phyloP scores from a whole-genome alignment of 2,329 filamentous ascomycete genomes.

The Cladophialophora bantiana region DNA sequence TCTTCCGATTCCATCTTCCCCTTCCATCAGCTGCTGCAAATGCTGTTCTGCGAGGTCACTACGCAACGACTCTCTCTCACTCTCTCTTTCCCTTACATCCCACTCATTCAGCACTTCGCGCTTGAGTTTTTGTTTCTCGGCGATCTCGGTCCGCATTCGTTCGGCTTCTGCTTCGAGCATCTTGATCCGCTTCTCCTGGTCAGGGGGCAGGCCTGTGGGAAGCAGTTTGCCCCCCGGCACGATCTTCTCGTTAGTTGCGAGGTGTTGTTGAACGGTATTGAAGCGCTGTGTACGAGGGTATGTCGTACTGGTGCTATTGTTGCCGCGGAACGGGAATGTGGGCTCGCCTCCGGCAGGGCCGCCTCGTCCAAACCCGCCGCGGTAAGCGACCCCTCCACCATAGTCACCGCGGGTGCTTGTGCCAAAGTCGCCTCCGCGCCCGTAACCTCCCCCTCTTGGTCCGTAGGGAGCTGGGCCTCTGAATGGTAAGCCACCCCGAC shows the following conservation, averaged over 20 bases:
- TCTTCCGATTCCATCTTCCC: constrained; percentile 51
- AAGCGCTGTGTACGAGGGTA: constrained; percentile 51
- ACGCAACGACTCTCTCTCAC: constrained; percentile 53
- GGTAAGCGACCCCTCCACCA: constrained; percentile 13
- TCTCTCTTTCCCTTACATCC: constrained; percentile 57
- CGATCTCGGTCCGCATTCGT: constrained; percentile 53
- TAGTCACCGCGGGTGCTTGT: constrained; percentile 20
- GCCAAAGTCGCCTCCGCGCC: constrained; percentile 27
- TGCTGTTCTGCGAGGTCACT: constrained; percentile 58
- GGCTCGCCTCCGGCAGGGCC: constrained; percentile 40
- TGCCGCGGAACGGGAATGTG: constrained; percentile 46
- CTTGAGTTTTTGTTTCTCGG: constrained; percentile 54
- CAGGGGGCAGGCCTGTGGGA: constrained; percentile 48
- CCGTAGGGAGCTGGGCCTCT: constrained; percentile 48
- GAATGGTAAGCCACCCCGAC: constrained; percentile 41
- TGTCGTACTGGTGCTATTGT: constrained; percentile 46
- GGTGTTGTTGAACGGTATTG: constrained; percentile 46
- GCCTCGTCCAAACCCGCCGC: constrained; percentile 18
- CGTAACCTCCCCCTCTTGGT: constrained; percentile 41
- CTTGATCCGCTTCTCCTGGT: constrained; percentile 53
- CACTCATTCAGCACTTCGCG: constrained; percentile 54
- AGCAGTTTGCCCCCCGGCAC: constrained; percentile 53
- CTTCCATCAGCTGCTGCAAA: constrained; percentile 54
- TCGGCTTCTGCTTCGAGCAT: constrained; percentile 55
- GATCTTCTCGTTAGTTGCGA: constrained; percentile 46